These are phyloP conservation scores for Gossypium bickii DNA, from an alignment of 345 rosid genomes.

Conservation along the genomic window DNA sequence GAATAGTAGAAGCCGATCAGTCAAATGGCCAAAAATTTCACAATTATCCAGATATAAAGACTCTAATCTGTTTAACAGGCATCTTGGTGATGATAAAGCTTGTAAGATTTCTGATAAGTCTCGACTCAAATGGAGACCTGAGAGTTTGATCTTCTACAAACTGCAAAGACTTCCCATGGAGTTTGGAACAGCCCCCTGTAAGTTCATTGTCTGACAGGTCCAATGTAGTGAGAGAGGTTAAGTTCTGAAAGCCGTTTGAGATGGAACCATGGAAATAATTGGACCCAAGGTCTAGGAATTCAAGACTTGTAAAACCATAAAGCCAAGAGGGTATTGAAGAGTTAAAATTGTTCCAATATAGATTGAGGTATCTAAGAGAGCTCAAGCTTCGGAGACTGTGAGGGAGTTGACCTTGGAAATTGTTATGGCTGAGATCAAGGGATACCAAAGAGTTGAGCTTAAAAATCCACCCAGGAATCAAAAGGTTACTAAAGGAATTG, in stretches of 20 bases:
- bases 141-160: background rate
- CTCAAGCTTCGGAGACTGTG: constrained; percentile 14
- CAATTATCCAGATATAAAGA: background rate
- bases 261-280: constrained; percentile 18
- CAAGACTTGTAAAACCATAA: constrained; percentile 9
- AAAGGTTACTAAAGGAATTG: constrained; percentile 3
- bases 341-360: constrained; percentile 8
- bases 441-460: background rate
- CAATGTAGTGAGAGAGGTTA: background rate
- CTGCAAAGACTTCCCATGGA: constrained; percentile 14
- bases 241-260: background rate
- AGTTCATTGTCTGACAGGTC: background rate
- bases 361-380: constrained; percentile 16
- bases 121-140: background rate
- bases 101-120: background rate
- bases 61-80: background rate
- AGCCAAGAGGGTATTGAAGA: constrained; percentile 19
- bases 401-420: constrained; percentile 8
- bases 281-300: background rate
- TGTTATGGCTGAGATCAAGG: constrained; percentile 4
- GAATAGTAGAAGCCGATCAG: constrained; percentile 12
- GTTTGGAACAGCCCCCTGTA: background rate
- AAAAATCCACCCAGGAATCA: constrained; percentile 15
- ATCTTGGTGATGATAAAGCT: background rate
- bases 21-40: constrained; percentile 18